Percentiles rank a stretch among this genome's conserved stretches.
Evolutionary conservation across 2,329 filamentous ascomycete species (phyloP).

Genomic region (Exutisphaerella laricina): DNA sequence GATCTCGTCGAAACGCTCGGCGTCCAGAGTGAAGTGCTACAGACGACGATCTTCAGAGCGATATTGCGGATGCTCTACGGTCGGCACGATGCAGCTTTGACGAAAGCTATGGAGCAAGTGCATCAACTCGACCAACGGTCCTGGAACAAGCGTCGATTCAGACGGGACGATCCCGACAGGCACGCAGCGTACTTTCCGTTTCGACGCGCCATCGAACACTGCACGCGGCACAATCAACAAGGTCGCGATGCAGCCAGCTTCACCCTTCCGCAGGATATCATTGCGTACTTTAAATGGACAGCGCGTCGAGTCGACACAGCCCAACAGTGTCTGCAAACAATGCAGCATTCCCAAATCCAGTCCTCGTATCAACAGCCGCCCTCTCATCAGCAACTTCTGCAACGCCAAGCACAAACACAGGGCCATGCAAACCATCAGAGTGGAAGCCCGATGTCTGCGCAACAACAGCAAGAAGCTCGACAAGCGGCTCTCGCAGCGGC

Average conservation of each 20-base stretch:
- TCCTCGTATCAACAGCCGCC: conserved; percentile 4
- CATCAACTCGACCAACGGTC: conserved; percentile 21
- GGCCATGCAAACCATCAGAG: not conserved
- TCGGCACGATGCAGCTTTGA: conserved; percentile 8
- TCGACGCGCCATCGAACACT: conserved; percentile 10
- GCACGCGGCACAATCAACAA: conserved; percentile 2
- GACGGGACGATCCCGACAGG: conserved; percentile 14
- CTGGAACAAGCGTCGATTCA: conserved; percentile 13
- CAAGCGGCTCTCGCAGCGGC: not conserved
- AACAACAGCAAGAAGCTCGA: conserved; percentile 3
- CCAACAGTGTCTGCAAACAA: not conserved
- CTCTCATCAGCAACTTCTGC: not conserved
- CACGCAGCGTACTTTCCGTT: conserved; percentile 12
- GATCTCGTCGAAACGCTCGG: conserved; percentile 49
- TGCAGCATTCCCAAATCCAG: conserved; percentile 4
- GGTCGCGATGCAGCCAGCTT: conserved; percentile 1
- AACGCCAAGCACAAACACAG: not conserved
- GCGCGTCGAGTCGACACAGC: too few species aligned
- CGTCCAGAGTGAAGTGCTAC: conserved; percentile 49
- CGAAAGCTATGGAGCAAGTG: conserved; percentile 16
- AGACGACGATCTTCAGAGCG: conserved; percentile 51
- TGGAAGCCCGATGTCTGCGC: not conserved
- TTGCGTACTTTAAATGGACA: conserved; percentile 8
- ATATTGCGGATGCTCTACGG: conserved; percentile 45
- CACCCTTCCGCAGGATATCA: conserved; percentile 4